Evolutionary conservation across 106 monocot species (phyloP), one percentile per base, ranked within the genome.

Genomic region (Acanthochlamys bracteata): DNA sequence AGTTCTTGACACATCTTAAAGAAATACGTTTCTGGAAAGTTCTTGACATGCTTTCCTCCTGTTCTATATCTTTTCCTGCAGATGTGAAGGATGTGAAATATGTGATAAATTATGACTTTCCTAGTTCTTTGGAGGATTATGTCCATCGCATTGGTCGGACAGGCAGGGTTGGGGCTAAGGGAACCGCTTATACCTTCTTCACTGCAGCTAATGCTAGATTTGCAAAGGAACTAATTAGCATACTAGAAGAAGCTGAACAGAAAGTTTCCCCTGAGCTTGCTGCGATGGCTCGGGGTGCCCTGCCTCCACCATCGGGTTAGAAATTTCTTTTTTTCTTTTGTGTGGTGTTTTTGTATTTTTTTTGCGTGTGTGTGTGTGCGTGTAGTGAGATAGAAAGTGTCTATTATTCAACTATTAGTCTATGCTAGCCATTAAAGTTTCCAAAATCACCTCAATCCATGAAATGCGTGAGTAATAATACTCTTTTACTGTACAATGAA

Each of bases 81-180:
- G 91, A 98, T 79, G 88, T 98, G 64, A 98, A 98, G 70, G 96
- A 98, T 79, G 91, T 91, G 24, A 98, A 88, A 61, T 98, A 85
- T 66, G 96, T 98, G 46, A 77, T 98, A 54, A 98, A 98, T 72
- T 98, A 98, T 70, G 96, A 98, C 65, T 98, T 91, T 66, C 91
- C 91, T 67, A 85, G 96, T 53, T 98, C 96, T 15, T 60, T 98
- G 41, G 96, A 98, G 78, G 96, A 98, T 68, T 98, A 91, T 77
- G 91, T 91, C 16, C 91, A 91, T 55, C 82, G 88, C 11, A 91
- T 98, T 70, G 91, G 91, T 22, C 74, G 91, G 53, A 88, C 91
- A 19, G 95, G 95, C 10, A 70, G 95, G 55, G 95, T 90, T 58
- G 95, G 95, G 25, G 90, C 90, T 20, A 96, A 90, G 41, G 95